Evolutionary conservation across 2,329 filamentous ascomycete genomes (phyloP).

Genomic region (Beauveria sp.): DNA sequence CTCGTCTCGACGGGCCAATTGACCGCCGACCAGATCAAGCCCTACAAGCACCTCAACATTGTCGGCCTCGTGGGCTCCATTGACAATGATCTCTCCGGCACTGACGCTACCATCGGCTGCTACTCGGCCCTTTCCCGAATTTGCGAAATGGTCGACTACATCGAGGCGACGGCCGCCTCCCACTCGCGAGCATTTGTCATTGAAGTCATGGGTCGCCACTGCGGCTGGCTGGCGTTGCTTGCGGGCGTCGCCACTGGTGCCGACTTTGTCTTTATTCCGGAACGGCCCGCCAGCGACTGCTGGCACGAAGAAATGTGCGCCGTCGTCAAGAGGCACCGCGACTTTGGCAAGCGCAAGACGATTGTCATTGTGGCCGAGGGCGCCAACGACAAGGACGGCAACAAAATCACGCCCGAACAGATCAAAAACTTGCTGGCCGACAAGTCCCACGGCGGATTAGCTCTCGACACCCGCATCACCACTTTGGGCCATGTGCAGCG

Average conservation of each 20-base stretch:
- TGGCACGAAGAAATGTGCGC: slow-evolving; percentile 86
- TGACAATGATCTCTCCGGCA: slow-evolving; percentile 96
- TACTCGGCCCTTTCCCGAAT: slow-evolving; percentile 91
- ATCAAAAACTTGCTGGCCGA: slow-evolving; percentile 86
- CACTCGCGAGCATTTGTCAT: slow-evolving; percentile 96
- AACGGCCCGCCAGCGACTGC: slow-evolving; percentile 78
- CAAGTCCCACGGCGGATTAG: slow-evolving; percentile 56
- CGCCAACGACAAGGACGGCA: slow-evolving; percentile 75
- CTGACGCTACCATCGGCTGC: slow-evolving; percentile 94
- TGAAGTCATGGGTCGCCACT: slow-evolving; percentile 97
- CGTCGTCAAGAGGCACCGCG: slow-evolving; percentile 72
- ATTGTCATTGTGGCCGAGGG: slow-evolving; percentile 98
- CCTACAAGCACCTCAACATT: slow-evolving; percentile 85
- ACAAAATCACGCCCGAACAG: slow-evolving; percentile 71
- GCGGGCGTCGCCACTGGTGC: slow-evolving; percentile 90
- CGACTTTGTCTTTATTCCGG: slow-evolving; percentile 94
- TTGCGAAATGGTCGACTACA: slow-evolving; percentile 92
- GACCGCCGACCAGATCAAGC: slow-evolving; percentile 59
- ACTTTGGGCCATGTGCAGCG: slow-evolving; percentile 96
- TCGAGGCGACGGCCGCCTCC: slow-evolving; percentile 89
- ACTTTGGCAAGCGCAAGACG: slow-evolving; percentile 88
- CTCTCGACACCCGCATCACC: slow-evolving; percentile 86
- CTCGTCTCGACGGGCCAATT: slow-evolving; percentile 69
- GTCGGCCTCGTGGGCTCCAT: slow-evolving; percentile 95
- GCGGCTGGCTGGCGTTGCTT: slow-evolving; percentile 95